These are phyloP conservation scores for Sextonia rubra DNA, from an alignment of 164 flowering plant species.

Conservation along the genomic window DNA sequence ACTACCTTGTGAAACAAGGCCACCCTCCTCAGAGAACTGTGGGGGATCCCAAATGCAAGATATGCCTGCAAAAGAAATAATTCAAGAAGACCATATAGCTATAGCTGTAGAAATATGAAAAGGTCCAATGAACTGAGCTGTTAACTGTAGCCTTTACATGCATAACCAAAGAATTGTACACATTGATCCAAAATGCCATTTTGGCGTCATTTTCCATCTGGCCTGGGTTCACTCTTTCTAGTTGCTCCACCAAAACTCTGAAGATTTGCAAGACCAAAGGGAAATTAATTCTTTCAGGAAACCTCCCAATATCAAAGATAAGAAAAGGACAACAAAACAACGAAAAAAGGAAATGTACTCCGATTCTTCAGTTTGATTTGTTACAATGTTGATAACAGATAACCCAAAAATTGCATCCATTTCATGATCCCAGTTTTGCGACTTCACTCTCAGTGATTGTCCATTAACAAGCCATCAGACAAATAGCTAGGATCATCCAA, in stretches of 20 bases:
- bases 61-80: slow-evolving; percentile 52
- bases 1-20: slow-evolving; percentile 90
- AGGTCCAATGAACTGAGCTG: background rate
- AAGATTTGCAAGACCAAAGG: slow-evolving; percentile 18
- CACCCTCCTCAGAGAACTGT: slow-evolving; percentile 62
- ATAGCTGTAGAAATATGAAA: background rate
- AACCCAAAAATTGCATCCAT: background rate
- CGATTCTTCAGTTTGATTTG: background rate
- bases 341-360: background rate
- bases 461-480: background rate
- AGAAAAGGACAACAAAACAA: background rate
- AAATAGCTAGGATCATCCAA: background rate
- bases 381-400: background rate
- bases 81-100: slow-evolving; percentile 2
- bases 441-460: background rate
- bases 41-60: slow-evolving; percentile 80
- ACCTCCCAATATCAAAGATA: background rate
- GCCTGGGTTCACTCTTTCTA: slow-evolving; percentile 57
- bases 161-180: slow-evolving; percentile 84
- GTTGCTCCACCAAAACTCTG: slow-evolving; percentile 76
- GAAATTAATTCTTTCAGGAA: background rate
- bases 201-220: slow-evolving; percentile 69
- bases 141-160: slow-evolving; percentile 47
- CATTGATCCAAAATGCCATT: slow-evolving; percentile 87
- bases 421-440: background rate